Percentiles rank a stretch among this genome's conserved stretches.
Evolutionary conservation across 306 rosid genomes (phyloP).

Genomic region (Gastrolobium villosum): DNA sequence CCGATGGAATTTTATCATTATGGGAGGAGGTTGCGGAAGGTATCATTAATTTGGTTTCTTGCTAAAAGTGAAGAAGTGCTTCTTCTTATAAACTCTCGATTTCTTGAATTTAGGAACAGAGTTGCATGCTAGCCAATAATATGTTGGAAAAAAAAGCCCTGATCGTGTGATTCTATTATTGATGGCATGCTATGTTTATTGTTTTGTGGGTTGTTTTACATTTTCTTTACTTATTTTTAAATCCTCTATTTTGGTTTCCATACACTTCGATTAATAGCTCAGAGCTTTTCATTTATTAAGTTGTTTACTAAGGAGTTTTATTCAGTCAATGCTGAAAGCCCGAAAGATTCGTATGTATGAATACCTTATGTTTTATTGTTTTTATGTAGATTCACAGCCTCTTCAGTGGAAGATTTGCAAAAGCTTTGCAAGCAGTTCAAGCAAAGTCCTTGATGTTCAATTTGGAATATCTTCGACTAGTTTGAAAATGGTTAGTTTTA

Average conservation of each 20-base stretch:
- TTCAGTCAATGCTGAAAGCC: conserved; percentile 15
- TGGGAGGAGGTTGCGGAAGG: conserved; percentile 91
- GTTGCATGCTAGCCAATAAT: background rate
- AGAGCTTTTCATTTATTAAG: background rate
- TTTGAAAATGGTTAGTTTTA: conserved; percentile 81
- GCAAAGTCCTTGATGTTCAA: conserved; percentile 79
- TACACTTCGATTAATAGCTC: background rate
- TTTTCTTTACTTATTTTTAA: background rate
- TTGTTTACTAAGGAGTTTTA: background rate
- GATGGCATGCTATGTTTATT: conserved; percentile 20
- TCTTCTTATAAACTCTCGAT: background rate
- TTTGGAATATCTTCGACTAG: conserved; percentile 72
- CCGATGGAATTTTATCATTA: conserved; percentile 72
- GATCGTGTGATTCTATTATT: conserved; percentile 4
- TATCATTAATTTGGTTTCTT: conserved; percentile 41
- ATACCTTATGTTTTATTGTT: background rate
- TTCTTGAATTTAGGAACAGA: background rate
- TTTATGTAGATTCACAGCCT: conserved; percentile 71
- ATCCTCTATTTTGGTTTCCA: background rate
- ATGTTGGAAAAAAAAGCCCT: background rate
- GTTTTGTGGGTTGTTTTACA: background rate
- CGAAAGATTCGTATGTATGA: background rate
- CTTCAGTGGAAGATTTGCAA: conserved; percentile 83
- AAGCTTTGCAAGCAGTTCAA: conserved; percentile 65
- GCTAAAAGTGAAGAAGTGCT: conserved; percentile 2